A percentile compares a stretch with the other conserved stretches of the same genome.
phyloP scores from a whole-genome alignment of 2,329 filamentous ascomycete genomes.

The Talaromyces sp. region DNA sequence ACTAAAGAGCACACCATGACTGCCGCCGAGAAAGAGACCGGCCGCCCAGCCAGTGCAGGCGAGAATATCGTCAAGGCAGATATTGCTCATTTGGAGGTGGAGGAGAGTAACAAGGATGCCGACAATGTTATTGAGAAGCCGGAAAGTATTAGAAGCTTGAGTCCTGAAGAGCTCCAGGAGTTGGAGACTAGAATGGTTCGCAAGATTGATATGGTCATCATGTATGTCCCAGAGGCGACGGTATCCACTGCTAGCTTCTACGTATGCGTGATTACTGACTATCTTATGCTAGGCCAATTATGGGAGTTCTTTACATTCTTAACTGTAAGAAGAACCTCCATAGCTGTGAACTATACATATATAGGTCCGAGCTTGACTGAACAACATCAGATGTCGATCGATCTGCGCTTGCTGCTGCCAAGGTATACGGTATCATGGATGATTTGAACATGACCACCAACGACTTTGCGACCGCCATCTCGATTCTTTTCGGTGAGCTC shows the following conservation, averaged over 20 bases:
- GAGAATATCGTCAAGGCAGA: neutral
- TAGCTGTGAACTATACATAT: neutral
- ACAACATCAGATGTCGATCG: constrained; percentile 32
- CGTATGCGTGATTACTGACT: neutral
- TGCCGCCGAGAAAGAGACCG: neutral
- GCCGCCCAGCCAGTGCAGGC: neutral
- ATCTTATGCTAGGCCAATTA: neutral
- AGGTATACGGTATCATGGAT: constrained; percentile 40
- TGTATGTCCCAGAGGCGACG: constrained; percentile 11
- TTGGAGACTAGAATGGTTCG: constrained; percentile 22
- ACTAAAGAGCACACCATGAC: neutral
- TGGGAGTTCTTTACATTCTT: neutral
- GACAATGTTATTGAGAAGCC: neutral
- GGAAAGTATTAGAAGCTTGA: constrained; percentile 23
- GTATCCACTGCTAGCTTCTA: neutral
- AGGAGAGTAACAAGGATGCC: neutral
- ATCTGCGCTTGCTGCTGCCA: constrained; percentile 38
- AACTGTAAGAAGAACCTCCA: neutral
- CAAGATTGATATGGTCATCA: constrained; percentile 28
- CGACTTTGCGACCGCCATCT: constrained; percentile 33
- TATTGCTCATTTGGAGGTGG: neutral
- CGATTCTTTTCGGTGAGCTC: constrained; percentile 24
- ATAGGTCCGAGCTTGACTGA: neutral
- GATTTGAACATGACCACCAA: constrained; percentile 37
- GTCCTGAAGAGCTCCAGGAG: constrained; percentile 22